Conservation (phyloP, 2,329 filamentous ascomycete genomes). For the Plectosphaerella sp. region DNA sequence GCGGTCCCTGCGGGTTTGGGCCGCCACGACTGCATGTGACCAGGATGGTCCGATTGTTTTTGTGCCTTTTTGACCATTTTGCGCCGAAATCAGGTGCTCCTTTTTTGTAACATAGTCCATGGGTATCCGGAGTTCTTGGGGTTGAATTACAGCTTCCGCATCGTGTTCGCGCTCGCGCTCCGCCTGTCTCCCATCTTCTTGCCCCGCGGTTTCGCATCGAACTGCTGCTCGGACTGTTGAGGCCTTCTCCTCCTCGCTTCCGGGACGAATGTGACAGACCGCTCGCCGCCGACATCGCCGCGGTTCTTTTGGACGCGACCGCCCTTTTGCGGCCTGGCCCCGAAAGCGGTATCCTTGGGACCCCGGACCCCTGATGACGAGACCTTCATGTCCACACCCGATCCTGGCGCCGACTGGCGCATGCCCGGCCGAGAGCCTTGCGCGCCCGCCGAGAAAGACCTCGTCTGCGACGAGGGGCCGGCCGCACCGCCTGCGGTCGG, state of each 20-base stretch:
- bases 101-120: constrained; percentile 8
- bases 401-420: constrained; percentile 19
- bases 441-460: neutral
- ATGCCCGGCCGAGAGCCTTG: constrained; percentile 6
- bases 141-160: constrained; percentile 55
- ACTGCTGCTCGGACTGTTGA: constrained; percentile 19
- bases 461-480: neutral
- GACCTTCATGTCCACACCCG: constrained; percentile 56
- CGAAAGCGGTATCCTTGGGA: constrained; percentile 53
- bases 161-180: constrained; percentile 73
- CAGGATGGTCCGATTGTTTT: constrained; percentile 4
- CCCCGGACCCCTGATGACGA: constrained; percentile 62
- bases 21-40: constrained; percentile 4
- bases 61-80: constrained; percentile 1
- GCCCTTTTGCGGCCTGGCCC: constrained; percentile 48
- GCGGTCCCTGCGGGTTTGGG: too few relatives aligned
- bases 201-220: constrained; percentile 19
- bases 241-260: constrained; percentile 46
- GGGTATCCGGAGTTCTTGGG: neutral
- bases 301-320: constrained; percentile 41
- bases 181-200: constrained; percentile 45
- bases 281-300: constrained; percentile 55
- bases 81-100: neutral
- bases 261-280: constrained; percentile 70
- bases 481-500: constrained; percentile 5